Conservation (phyloP, 345 rosid genomes). For the Rhizophora mangle region DNA sequence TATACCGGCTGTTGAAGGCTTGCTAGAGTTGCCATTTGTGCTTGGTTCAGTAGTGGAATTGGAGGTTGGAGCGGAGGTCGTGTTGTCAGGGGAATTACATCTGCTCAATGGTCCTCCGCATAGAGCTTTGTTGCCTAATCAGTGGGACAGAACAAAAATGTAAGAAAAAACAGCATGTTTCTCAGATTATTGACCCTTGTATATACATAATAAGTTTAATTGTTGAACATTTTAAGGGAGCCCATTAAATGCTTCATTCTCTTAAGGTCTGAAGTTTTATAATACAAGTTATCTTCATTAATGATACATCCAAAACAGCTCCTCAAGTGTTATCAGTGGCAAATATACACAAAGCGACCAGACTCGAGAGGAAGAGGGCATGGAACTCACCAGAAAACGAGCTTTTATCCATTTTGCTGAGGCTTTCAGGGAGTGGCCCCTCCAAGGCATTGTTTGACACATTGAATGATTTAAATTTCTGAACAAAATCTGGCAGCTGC, state of each 20-base stretch:
- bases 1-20: slow-evolving; percentile 15
- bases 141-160: not conserved
- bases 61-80: not conserved
- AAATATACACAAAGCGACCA: too few relatives aligned
- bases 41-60: not conserved
- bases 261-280: not conserved
- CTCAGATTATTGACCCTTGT: too few relatives aligned
- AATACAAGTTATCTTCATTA: not conserved
- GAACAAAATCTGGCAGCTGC: slow-evolving; percentile 47
- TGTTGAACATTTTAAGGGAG: too few relatives aligned
- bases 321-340: too few relatives aligned
- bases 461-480: slow-evolving; percentile 32
- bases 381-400: slow-evolving; percentile 46
- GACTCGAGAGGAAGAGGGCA: too few relatives aligned
- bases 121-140: slow-evolving; percentile 63
- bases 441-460: slow-evolving; percentile 54
- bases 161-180: not conserved
- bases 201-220: too few relatives aligned
- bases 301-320: not conserved
- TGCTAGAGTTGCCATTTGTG: slow-evolving; percentile 1
- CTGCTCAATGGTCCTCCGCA: slow-evolving; percentile 56
- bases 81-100: not conserved
- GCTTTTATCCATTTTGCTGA: slow-evolving; percentile 30
- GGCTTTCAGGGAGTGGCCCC: slow-evolving; percentile 56
- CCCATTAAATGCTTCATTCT: not conserved